Conservation (phyloP, 148 eudicot genomes). For the Heliamphora exappendiculata region DNA sequence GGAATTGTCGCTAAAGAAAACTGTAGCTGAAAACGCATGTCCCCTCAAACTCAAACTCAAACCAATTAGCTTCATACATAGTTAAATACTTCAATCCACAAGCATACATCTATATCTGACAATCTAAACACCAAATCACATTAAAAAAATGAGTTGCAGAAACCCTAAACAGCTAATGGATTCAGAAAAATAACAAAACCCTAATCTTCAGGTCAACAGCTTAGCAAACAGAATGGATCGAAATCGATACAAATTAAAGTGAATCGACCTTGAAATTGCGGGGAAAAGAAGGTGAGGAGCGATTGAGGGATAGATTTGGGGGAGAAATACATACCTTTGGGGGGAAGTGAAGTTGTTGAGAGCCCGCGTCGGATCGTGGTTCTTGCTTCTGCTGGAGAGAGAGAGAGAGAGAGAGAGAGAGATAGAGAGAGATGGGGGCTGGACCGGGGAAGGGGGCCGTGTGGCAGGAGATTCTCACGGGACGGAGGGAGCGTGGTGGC, state of each 20-base stretch:
- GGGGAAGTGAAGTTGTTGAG: neutral
- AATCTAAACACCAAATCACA: constrained; percentile 1
- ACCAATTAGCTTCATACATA: neutral
- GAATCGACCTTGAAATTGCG: neutral
- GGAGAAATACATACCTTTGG: neutral
- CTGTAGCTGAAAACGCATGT: neutral
- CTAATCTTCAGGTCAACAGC: constrained; percentile 7
- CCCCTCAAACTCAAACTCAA: neutral
- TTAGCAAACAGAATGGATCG: neutral
- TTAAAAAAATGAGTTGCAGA: neutral
- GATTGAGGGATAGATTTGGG: neutral
- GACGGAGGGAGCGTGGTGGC: constrained; percentile 21
- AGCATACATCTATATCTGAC: neutral
- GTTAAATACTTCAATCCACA: neutral
- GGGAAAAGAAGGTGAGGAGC: neutral
- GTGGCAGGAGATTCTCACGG: constrained; percentile 21
- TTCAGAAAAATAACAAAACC: neutral
- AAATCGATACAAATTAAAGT: neutral
- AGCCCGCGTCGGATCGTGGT: neutral
- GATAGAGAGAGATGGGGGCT: constrained; percentile 3
- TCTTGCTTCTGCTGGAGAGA: neutral
- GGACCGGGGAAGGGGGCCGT: constrained; percentile 23
- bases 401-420: constrained; percentile 5
- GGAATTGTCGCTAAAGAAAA: neutral
- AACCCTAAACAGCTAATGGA: neutral